Evolutionary conservation across 306 rosid genomes (phyloP), one percentile per base, ranked within the genome.

Genomic region (Cyclanthera cordifolia): DNA sequence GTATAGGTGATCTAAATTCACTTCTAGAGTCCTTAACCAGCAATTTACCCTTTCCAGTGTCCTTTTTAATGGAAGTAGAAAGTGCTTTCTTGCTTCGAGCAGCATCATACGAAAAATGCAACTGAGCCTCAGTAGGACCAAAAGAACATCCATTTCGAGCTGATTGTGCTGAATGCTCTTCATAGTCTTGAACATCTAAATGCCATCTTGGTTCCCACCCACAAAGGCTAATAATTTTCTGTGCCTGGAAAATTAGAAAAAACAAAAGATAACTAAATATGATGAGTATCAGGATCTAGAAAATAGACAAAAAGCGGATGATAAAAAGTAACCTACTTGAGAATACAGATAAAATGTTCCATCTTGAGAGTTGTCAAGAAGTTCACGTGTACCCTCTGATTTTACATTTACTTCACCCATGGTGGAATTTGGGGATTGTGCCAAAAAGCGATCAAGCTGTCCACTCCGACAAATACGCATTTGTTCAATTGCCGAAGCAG

Each of bases 161-260:
- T 71, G 99, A 94, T 78, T 94, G 99, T 46, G 96, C 97, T 50
- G 99, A 94, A 78, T 94, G 95, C 66, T 94, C 99, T 82, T 94
- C 99, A 74, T 89, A 94, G 73, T 94, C 99, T 78, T 88, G 99
- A 76, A 85, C 83, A 73, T 94, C 88, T 69, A 86, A 80, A 76
- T 80, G 88, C 99, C 99, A 94, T 73, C 97, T 77, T 28, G 97
- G 95, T 85, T 94, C 99, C 99, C 99, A 94, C 41, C 99, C 99
- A 74, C 99, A 94, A 72, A 94, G 90, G 75, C 99, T 90, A 83
- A 94, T 88, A 66, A 94, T 88, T 83, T 83, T 90, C 78, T 94
- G 99, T 19, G 99, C 90, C 99, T 94, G 82, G 65, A 74, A 81
- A 85, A 76, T 30, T 41, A 2, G 77, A 49, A 51, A 25, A 53